Percentiles rank a stretch among this genome's conserved stretches.
phyloP scores from a whole-genome alignment of 345 rosid genomes.

The Populus euphratica region DNA sequence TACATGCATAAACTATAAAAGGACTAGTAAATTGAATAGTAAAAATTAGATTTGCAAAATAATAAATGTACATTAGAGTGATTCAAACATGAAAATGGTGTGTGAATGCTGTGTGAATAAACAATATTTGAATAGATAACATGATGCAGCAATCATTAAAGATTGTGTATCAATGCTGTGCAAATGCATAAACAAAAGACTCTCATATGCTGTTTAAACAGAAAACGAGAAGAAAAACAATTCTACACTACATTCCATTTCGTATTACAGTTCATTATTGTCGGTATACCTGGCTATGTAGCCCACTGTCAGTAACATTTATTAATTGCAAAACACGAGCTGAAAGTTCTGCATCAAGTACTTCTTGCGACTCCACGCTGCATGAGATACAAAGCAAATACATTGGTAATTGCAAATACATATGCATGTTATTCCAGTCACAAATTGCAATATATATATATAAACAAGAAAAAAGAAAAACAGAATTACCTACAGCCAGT shows the following conservation, averaged over 20 bases:
- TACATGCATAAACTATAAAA: background rate
- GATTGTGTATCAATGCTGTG: background rate
- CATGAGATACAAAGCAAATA: constrained; percentile 23
- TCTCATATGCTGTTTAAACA: background rate
- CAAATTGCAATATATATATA: background rate
- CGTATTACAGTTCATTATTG: background rate
- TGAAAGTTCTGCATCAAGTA: constrained; percentile 97
- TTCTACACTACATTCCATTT: background rate
- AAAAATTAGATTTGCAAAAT: background rate
- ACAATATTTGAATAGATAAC: background rate
- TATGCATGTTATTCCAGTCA: constrained; percentile 4
- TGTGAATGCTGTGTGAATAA: background rate
- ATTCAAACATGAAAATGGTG: background rate
- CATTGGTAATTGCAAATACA: constrained; percentile 14
- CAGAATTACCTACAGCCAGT: constrained; percentile 74
- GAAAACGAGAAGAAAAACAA: background rate
- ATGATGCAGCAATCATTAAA: background rate
- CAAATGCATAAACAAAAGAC: background rate
- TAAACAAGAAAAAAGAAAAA: background rate
- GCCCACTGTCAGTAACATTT: constrained; percentile 84
- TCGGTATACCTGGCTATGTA: constrained; percentile 65
- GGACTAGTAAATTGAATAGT: background rate
- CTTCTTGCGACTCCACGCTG: constrained; percentile 94
- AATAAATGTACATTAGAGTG: background rate
- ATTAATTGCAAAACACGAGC: constrained; percentile 96